Evolutionary conservation across 2,329 filamentous ascomycete species (phyloP), one percentile per base, ranked within the genome.

Genomic region (Davidsoniella australis): DNA sequence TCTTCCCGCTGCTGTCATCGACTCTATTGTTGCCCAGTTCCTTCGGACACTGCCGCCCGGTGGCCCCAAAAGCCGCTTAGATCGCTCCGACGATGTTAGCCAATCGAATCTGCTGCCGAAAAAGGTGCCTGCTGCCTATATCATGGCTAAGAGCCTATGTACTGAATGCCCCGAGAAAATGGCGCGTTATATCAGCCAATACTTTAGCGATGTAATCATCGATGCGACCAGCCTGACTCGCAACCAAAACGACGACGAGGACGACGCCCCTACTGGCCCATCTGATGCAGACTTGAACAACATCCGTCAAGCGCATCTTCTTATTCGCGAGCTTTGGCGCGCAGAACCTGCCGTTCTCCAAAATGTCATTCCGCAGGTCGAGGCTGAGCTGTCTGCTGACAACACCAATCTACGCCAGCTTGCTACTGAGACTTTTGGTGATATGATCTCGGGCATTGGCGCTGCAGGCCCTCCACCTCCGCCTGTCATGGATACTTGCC

Each of bases 151-250:
- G 64, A 85, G 84, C 2, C 80, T 98, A 41, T 98, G 91, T 68
- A 91, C 87, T 58, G 76, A 76, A 16, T 93, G 81, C 57, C 78
- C 85, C 1, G 89, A 95, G 57, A 93, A 93, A 64, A 95, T 98
- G 89, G 82, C 86, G 1, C 82, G 87, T 54, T 86, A 93, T 56
- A 82, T 96, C 50, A 89, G 86, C 56, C 87, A 94, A 59, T 98
- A 96, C 63, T 98, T 98, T 62, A 94, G 87, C 64, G 87, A 94
- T 50, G 87, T 96, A 47, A 93, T 98, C 51, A 79, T 96, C 54
- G 87, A 95, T 60, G 84, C 87, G 3, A 87, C 80, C 37, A 76
- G 69, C 10, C 71, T 76, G 42, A 68, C 71, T 49, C 73, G 72
- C 38, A 68, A 71, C 16, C 76, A 76, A 20, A 79, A 80, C 38